These are phyloP conservation scores for Calocybe gangraenosa DNA, from an alignment of 768 basidiomycete genomes.

Conservation along the genomic window DNA sequence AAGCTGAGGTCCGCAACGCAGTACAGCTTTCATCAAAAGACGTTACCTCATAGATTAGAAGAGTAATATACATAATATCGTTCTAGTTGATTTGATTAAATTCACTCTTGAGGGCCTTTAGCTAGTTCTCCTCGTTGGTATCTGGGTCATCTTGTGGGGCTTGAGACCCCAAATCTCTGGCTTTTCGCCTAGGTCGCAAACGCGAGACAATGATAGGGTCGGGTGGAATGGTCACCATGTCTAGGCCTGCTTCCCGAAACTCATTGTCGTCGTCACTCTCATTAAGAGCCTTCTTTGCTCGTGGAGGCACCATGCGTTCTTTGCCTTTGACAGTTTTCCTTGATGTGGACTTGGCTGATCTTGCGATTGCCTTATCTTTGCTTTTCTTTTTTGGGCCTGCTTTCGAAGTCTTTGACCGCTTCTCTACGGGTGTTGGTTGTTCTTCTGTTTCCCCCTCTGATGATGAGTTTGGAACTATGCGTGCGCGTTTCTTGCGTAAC, in stretches of 20 bases:
- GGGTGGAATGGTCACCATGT: conserved; percentile 13
- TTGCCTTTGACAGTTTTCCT: conserved; percentile 10
- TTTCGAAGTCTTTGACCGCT: conserved; percentile 22
- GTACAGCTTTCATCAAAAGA: neutral
- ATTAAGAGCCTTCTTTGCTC: conserved; percentile 8
- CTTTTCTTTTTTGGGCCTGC: conserved; percentile 7
- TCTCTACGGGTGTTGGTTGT: conserved; percentile 21
- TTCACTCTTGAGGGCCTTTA: neutral
- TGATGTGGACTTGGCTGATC: conserved; percentile 8
- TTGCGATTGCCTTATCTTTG: conserved; percentile 10
- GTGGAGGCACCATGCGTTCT: conserved; percentile 2
- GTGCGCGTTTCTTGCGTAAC: conserved; percentile 58
- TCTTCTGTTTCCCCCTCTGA: conserved; percentile 20
- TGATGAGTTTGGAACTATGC: conserved; percentile 20
- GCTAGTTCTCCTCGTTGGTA: no score
- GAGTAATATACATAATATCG: no score
- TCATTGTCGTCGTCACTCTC: conserved; percentile 6
- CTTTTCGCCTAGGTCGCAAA: conserved; percentile 32
- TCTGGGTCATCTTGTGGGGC: neutral
- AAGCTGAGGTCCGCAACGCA: conserved; percentile 23
- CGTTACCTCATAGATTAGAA: conserved; percentile 8
- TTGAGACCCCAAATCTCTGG: conserved; percentile 8
- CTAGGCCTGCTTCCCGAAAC: neutral
- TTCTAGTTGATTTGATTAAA: no score
- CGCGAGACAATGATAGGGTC: conserved; percentile 19